phyloP scores from a whole-genome alignment of 2,329 filamentous ascomycete genomes.

The Dactylellina drechsleri region DNA sequence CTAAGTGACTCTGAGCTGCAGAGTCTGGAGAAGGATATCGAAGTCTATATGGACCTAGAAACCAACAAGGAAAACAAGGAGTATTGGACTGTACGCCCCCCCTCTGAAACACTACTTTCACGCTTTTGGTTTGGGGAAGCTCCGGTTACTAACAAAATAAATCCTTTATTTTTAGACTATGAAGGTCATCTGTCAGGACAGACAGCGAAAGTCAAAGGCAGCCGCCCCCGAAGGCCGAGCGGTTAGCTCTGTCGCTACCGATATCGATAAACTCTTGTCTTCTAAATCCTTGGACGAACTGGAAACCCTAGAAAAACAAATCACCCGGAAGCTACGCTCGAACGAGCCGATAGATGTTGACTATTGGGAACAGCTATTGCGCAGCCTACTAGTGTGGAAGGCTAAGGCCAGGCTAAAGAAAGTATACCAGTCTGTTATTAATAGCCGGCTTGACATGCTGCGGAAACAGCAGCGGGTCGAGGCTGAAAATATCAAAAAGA shows the following conservation, averaged over 20 bases:
- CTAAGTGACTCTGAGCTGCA: constrained; percentile 74
- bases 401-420: constrained; percentile 83
- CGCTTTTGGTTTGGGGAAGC: background rate
- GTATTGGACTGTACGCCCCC: constrained; percentile 77
- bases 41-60: constrained; percentile 82
- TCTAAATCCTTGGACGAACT: constrained; percentile 89
- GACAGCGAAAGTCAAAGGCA: constrained; percentile 71
- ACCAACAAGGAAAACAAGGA: constrained; percentile 79
- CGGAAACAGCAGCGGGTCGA: constrained; percentile 75
- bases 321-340: constrained; percentile 83
- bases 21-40: constrained; percentile 84
- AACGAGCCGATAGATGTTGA: constrained; percentile 94
- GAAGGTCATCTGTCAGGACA: constrained; percentile 82
- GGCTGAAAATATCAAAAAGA: constrained; percentile 68
- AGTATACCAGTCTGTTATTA: constrained; percentile 79
- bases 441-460: constrained; percentile 74
- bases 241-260: constrained; percentile 81
- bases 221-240: constrained; percentile 75
- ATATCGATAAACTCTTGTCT: constrained; percentile 85
- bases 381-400: constrained; percentile 87
- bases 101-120: background rate
- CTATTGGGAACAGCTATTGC: constrained; percentile 94
- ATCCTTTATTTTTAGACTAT: constrained; percentile 70
- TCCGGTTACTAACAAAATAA: constrained; percentile 14
- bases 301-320: constrained; percentile 85